These are phyloP conservation scores for Salvia rosmarinus DNA, from an alignment of 257 asterid genomes.

Conservation along the genomic window DNA sequence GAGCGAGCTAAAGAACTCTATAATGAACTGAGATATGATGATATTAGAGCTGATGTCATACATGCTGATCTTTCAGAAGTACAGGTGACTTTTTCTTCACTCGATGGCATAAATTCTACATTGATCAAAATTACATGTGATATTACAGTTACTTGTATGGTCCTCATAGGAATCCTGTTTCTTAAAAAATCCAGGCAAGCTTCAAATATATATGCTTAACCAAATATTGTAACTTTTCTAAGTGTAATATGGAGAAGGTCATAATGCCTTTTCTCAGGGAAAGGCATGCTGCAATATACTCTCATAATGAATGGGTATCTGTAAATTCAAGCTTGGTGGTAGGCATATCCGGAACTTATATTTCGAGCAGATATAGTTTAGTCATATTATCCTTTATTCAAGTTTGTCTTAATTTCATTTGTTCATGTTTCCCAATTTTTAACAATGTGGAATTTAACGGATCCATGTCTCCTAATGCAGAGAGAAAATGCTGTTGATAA, in stretches of 20 bases:
- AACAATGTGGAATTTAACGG: background rate
- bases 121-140: conserved; percentile 6
- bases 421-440: background rate
- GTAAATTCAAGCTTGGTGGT: background rate
- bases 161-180: background rate
- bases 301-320: background rate
- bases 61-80: conserved; percentile 73
- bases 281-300: background rate
- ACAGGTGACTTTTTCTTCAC: conserved; percentile 50
- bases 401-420: background rate
- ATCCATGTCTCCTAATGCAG: conserved; percentile 41
- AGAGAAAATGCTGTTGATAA: conserved; percentile 78
- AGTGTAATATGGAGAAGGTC: background rate
- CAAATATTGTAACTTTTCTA: background rate
- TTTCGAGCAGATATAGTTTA: background rate
- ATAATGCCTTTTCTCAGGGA: background rate
- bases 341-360: background rate
- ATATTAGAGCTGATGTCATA: conserved; percentile 72
- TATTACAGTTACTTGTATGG: background rate
- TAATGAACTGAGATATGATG: conserved; percentile 66
- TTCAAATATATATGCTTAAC: background rate
- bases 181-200: background rate
- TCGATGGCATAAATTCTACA: conserved; percentile 1
- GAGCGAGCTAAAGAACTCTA: conserved; percentile 82
- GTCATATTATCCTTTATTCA: background rate